A percentile compares a stretch with the other conserved stretches of the same genome.
phyloP scores from a whole-genome alignment of 1,284 basidiomycete genomes.

The Wolfiporia cocos region DNA sequence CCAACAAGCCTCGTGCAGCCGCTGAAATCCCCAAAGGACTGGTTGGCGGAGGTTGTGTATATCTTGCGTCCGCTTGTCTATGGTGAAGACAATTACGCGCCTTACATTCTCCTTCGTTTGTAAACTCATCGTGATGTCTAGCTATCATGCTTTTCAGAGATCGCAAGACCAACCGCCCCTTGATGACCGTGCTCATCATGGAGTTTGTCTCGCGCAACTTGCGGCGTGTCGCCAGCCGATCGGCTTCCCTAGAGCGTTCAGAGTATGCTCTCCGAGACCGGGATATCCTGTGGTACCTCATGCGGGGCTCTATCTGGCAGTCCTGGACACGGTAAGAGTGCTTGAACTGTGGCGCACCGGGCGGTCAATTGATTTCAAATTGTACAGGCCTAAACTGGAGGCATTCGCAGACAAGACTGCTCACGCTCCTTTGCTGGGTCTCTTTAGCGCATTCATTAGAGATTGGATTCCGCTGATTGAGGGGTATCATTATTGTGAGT shows the following conservation, averaged over 20 bases:
- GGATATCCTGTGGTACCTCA: constrained; percentile 79
- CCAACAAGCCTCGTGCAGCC: constrained; percentile 57
- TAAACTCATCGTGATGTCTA: too few relatives aligned
- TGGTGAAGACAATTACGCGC: constrained; percentile 36
- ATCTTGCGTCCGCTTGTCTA: constrained; percentile 69
- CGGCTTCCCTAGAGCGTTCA: constrained; percentile 59
- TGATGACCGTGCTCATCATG: constrained; percentile 52
- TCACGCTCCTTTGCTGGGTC: constrained; percentile 64
- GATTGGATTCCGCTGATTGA: constrained; percentile 94
- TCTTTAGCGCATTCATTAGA: constrained; percentile 73
- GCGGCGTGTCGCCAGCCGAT: constrained; percentile 55
- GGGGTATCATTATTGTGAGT: constrained; percentile 93
- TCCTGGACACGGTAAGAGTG: constrained; percentile 69
- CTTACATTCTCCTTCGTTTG: neutral
- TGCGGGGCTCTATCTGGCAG: constrained; percentile 88
- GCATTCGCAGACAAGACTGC: constrained; percentile 52
- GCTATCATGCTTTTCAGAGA: constrained; percentile 26
- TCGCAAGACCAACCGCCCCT: constrained; percentile 38
- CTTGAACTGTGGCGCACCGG: neutral
- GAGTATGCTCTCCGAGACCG: constrained; percentile 83
- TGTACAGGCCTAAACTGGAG: constrained; percentile 68
- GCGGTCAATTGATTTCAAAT: constrained; percentile 4
- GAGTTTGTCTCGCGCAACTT: constrained; percentile 64
- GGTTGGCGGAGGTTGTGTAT: constrained; percentile 63
- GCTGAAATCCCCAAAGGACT: constrained; percentile 59